Percentiles rank a stretch among this genome's conserved stretches.
phyloP scores from a whole-genome alignment of 345 rosid genomes.

The Trapa incisa region DNA sequence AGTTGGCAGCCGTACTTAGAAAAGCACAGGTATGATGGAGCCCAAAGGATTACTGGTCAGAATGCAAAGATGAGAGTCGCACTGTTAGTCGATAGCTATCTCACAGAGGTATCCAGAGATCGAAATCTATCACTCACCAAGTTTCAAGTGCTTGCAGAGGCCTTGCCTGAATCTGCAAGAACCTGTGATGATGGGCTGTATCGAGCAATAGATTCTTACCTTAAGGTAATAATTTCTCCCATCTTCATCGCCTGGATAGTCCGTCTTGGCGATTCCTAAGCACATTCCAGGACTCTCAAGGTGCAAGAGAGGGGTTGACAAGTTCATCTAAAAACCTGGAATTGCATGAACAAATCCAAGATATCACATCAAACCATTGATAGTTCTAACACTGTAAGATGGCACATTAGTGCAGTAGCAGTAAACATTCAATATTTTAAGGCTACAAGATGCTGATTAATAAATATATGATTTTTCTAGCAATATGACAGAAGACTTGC shows the following conservation, averaged over 20 bases:
- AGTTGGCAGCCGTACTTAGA: conserved; percentile 43
- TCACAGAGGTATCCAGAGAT: conserved; percentile 93
- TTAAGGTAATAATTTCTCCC: conserved; percentile 27
- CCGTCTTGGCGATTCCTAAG: not conserved
- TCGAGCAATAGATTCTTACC: conserved; percentile 85
- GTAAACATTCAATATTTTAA: not conserved
- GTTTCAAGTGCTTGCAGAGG: conserved; percentile 92
- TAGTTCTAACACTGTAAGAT: not conserved
- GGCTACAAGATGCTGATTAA: too few species aligned
- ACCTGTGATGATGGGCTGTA: conserved; percentile 95
- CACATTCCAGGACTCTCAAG: too few species aligned
- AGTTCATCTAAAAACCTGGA: not conserved
- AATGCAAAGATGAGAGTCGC: conserved; percentile 92
- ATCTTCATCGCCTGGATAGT: not conserved
- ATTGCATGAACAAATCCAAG: not conserved
- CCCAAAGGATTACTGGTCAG: conserved; percentile 30
- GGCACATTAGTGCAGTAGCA: too few species aligned
- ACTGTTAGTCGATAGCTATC: conserved; percentile 94
- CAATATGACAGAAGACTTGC: too few species aligned
- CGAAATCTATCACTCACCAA: conserved; percentile 73
- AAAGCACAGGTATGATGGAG: conserved; percentile 43
- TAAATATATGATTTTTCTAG: not conserved
- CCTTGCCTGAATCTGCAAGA: conserved; percentile 89
- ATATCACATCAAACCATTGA: not conserved
- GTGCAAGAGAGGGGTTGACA: too few species aligned